Evolutionary conservation across 2,329 filamentous ascomycete genomes (phyloP).

Genomic region (Neopestalotiopsis sp.): DNA sequence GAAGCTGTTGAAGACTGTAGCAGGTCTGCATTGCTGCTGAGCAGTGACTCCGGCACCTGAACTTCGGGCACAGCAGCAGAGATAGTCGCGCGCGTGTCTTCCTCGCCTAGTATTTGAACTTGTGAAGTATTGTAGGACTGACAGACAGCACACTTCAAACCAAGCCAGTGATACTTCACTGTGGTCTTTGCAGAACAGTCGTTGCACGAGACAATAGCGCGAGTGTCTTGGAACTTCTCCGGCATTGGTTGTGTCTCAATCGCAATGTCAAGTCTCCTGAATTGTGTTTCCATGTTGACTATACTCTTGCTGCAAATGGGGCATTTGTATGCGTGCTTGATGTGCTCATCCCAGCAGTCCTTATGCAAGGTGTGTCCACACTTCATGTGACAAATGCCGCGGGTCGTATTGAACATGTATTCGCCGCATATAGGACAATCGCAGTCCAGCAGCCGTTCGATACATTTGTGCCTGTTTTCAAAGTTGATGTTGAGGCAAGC

Average conservation of each 20-base stretch:
- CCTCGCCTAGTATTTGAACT: slow-evolving; percentile 61
- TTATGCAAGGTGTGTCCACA: slow-evolving; percentile 97
- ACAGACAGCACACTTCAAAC: slow-evolving; percentile 83
- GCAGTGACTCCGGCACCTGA: slow-evolving; percentile 26
- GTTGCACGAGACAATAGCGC: slow-evolving; percentile 88
- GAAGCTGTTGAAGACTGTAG: slow-evolving; percentile 23
- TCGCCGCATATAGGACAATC: slow-evolving; percentile 97
- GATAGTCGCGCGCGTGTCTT: slow-evolving; percentile 24
- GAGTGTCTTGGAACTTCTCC: slow-evolving; percentile 76
- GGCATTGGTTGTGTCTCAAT: slow-evolving; percentile 95
- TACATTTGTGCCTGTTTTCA: slow-evolving; percentile 86
- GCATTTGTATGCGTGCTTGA: slow-evolving; percentile 91
- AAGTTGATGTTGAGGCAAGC: slow-evolving; percentile 93
- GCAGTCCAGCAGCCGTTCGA: slow-evolving; percentile 92
- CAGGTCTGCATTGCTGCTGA: slow-evolving; percentile 22
- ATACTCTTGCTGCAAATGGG: slow-evolving; percentile 96
- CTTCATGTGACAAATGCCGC: slow-evolving; percentile 88
- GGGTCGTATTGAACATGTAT: slow-evolving; percentile 92
- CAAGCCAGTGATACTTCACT: slow-evolving; percentile 92
- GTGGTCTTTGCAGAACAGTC: slow-evolving; percentile 90
- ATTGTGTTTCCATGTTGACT: slow-evolving; percentile 97
- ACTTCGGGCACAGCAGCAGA: slow-evolving; percentile 26
- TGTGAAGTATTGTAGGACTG: slow-evolving; percentile 74
- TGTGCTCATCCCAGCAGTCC: slow-evolving; percentile 86
- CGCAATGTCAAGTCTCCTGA: slow-evolving; percentile 86